These are phyloP conservation scores for Atkinsonella hypoxylon DNA, from an alignment of 2,329 filamentous ascomycete genomes.

Conservation along the genomic window DNA sequence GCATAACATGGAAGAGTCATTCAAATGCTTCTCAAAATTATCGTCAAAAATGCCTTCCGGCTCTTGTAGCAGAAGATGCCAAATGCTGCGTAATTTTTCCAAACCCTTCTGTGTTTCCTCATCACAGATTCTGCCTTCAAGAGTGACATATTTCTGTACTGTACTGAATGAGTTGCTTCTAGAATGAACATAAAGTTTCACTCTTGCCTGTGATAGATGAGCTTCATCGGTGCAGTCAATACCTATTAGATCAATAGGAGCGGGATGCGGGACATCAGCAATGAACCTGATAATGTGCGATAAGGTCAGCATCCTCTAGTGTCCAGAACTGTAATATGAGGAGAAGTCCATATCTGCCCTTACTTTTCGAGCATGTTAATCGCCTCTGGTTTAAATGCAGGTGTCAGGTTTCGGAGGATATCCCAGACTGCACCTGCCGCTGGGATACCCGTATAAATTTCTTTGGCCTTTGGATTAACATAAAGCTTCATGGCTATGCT, in stretches of 20 bases:
- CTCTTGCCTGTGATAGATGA: constrained; percentile 5
- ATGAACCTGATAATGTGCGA: constrained; percentile 3
- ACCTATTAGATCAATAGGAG: constrained; percentile 5
- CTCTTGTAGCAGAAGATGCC: constrained; percentile 9
- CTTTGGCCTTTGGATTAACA: constrained; percentile 8
- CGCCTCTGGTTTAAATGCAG: constrained; percentile 3
- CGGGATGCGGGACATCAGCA: not conserved
- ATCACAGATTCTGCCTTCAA: constrained; percentile 8
- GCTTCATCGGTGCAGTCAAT: constrained; percentile 8
- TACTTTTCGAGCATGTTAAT: constrained; percentile 7
- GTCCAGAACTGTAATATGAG: not conserved
- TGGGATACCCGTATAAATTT: constrained; percentile 3
- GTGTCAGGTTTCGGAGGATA: constrained; percentile 3
- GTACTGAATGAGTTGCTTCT: constrained; percentile 9
- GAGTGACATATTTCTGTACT: constrained; percentile 6
- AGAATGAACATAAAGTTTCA: constrained; percentile 8
- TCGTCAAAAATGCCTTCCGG: constrained; percentile 7
- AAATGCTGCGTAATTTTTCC: constrained; percentile 4
- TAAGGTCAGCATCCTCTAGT: not conserved
- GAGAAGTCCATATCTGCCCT: not conserved
- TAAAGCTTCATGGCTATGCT: constrained; percentile 7
- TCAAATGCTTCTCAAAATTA: constrained; percentile 6
- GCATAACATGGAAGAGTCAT: constrained; percentile 1
- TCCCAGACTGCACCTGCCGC: not conserved
- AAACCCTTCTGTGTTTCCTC: constrained; percentile 4